Evolutionary conservation across 75 land plant genomes (phyloP), one percentile per base, ranked within the genome.

Genomic region (Chamaecyparis obtusa): DNA sequence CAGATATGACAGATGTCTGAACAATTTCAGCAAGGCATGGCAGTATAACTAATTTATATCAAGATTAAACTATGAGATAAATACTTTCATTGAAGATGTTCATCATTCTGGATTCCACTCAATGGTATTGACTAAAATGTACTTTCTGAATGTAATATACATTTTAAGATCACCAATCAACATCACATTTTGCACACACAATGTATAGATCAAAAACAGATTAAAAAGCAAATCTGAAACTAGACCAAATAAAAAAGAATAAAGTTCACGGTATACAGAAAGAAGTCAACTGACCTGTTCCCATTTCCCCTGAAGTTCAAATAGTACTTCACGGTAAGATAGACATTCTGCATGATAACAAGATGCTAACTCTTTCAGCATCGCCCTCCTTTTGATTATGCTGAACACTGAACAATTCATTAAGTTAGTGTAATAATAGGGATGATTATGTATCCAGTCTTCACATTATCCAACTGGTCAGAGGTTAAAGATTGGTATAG

Each of bases 321-420:
- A 71, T 83, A 95, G 94, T 78, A 93, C 90, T 80, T 92, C 91
- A 84, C 97, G 94, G 86, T 87, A 94, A 15, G 91, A 51, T 41
- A 91, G 94, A 88, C 95, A 95, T 86, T 95, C 93, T 24, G 94
- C 94, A 85, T 94, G 97, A 88, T 94, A 95, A 14, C 87, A 92
- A 83, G 97, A 93, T 81, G 97, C 95, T 67, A 95, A 79, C 3
- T 95, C 97, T 86, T 94, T 95, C 54, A 95, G 92, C 91, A 95
- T 88, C 0, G 92, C 94, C 90, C 93, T 95, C 91, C 97, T 93
- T 87, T 83, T 95, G 79, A 94, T 92, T 27, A 94, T 91, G 37
- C 95, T 93, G 88, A 91, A 88, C 94, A 94, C 95, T 94, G 83
- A 17, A 48, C 44, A 9, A 81, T 27, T 81, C 48, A 43, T 9